phyloP scores from a whole-genome alignment of 768 basidiomycete genomes.

The Boletus pseudo-olivaceus region DNA sequence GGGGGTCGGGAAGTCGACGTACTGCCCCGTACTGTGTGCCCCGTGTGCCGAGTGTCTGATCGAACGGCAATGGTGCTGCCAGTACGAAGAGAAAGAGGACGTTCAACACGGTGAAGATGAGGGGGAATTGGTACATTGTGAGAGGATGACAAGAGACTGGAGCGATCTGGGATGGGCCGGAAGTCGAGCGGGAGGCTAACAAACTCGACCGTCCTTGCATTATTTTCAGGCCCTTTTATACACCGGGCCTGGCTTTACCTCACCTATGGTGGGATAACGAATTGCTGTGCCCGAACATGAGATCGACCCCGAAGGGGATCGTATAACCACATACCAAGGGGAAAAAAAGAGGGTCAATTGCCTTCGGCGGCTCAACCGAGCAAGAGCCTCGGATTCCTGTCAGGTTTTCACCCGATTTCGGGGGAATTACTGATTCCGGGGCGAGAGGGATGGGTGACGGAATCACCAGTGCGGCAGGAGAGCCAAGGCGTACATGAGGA shows the following conservation, averaged over 20 bases:
- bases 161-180: background rate
- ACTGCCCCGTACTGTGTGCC: conserved; percentile 48
- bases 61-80: conserved; percentile 35
- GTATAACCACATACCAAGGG: conserved; percentile 14
- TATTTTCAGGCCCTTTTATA: conserved; percentile 26
- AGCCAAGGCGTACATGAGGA: conserved; percentile 19
- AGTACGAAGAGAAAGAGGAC: conserved; percentile 39
- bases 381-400: conserved; percentile 12
- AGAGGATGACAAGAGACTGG: background rate
- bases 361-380: conserved; percentile 17
- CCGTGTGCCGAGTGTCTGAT: conserved; percentile 46
- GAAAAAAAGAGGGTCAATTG: conserved; percentile 24
- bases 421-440: conserved; percentile 20
- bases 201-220: background rate
- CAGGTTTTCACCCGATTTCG: conserved; percentile 6
- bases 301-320: conserved; percentile 32
- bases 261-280: conserved; percentile 22
- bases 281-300: conserved; percentile 21
- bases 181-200: conserved; percentile 3
- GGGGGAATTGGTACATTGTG: conserved; percentile 19
- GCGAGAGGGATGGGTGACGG: conserved; percentile 13
- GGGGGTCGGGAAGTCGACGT: conserved; percentile 19
- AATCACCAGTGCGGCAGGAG: conserved; percentile 16
- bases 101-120: conserved; percentile 38
- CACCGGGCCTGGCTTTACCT: conserved; percentile 25